Base-by-base conservation (phyloP, 768 basidiomycete species). In the Leccinum arenicola region DNA sequence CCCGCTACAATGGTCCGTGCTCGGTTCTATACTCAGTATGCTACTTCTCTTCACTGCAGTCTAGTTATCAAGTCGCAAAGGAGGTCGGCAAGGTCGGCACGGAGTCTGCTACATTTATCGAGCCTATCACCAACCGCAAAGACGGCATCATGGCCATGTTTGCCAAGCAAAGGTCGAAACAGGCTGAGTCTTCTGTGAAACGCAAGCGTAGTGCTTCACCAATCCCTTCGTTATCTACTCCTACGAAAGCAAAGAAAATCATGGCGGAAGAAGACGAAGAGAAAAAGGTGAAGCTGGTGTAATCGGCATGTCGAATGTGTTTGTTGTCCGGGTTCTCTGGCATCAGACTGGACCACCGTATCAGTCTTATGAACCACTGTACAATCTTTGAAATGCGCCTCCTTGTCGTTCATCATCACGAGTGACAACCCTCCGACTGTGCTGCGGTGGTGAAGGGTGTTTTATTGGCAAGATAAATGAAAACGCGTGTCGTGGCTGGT, bases 61-160 rank as follows among this genome's bases (percentile, higher is more conserved):
- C 3, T 61, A 95, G 94, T 67, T 97, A 95, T 68, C 84, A 83
- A 58, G 95, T 97, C 10, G 1, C 92, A 92, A 0, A 84, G 63
- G 95, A 97, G 76, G 86, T 97, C 0, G 95, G 95, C 0, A 95
- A 89, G 73, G 89, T 98, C 4, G 92, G 93, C 8, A 85, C 77
- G 8, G 89, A 98, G 67, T 93, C 90, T 1, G 74, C 89, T 0
- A 81, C 85, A 0, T 97, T 91, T 70, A 86, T 97, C 55, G 80
- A 92, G 65, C 94, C 95, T 0, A 74, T 97, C 19, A 76, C 85
- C 9, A 77, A 81, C 50, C 83, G 95, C 21, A 89, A 89, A 66
- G 95, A 95, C 65, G 93, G 95, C 7, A 96, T 93, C 54, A 79
- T 87, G 67, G 86, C 89, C 9, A 84, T 93, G 83, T 93, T 94